Conservation (phyloP, 2,329 filamentous ascomycete species). For the Exophiala dermatitidis region DNA sequence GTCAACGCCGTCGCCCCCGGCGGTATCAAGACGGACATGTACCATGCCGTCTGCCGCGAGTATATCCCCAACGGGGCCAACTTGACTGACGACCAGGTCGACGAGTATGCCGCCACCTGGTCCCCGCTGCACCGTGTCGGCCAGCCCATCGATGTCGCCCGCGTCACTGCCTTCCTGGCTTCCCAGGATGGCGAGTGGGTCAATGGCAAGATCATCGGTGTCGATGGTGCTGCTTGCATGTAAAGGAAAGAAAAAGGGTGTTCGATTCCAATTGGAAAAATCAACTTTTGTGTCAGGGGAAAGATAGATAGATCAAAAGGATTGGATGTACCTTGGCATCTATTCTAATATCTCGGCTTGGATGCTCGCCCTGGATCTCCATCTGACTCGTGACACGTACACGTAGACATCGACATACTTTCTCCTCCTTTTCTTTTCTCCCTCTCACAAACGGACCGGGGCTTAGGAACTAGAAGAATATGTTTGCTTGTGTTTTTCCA, state of each 20-base stretch:
- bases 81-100: constrained; percentile 25
- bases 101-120: constrained; percentile 33
- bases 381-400: too few relatives aligned
- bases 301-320: too few relatives aligned
- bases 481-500: too few relatives aligned
- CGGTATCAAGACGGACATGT: constrained; percentile 63
- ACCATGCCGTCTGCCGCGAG: constrained; percentile 41
- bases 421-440: too few relatives aligned
- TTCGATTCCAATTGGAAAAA: too few relatives aligned
- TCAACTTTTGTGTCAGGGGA: too few relatives aligned
- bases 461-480: too few relatives aligned
- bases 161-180: constrained; percentile 50
- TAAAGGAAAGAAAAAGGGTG: constrained; percentile 3
- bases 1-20: constrained; percentile 62
- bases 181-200: constrained; percentile 55
- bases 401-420: too few relatives aligned
- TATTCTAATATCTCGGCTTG: too few relatives aligned
- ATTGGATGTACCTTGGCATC: too few relatives aligned
- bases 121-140: constrained; percentile 53
- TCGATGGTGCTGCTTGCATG: constrained; percentile 33
- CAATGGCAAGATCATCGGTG: constrained; percentile 36
- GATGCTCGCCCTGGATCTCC: too few relatives aligned
- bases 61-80: constrained; percentile 38
- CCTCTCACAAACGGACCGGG: too few relatives aligned
- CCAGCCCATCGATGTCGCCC: constrained; percentile 52